Conservation (phyloP, 352 stramenopile species). For the Globisporangium barbulae region DNA sequence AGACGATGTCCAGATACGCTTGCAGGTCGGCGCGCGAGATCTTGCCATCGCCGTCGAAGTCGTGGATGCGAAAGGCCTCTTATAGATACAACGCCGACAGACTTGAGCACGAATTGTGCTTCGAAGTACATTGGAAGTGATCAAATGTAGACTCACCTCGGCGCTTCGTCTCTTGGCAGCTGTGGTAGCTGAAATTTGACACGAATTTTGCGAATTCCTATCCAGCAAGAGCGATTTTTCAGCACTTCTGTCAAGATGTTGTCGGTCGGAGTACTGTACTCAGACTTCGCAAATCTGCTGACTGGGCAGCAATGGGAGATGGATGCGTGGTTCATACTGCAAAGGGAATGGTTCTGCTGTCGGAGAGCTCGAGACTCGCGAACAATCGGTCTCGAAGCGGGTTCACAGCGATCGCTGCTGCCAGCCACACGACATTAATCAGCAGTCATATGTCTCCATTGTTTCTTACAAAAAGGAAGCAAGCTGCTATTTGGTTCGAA, state of each 20-base stretch:
- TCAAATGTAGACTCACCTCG: conserved; percentile 25
- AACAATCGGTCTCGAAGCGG: conserved; percentile 46
- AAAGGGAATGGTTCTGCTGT: conserved; percentile 32
- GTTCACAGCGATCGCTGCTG: conserved; percentile 33
- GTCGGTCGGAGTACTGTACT: not conserved
- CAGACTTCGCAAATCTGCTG: not conserved
- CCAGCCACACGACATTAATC: not conserved
- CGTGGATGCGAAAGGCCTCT: conserved; percentile 70
- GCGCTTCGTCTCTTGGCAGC: conserved; percentile 42
- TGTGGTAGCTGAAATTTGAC: conserved; percentile 58
- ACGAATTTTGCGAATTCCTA: conserved; percentile 61
- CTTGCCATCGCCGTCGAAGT: conserved; percentile 69
- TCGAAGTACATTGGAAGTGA: not conserved
- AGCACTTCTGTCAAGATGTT: not conserved
- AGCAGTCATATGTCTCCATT: not conserved
- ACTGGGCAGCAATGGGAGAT: not conserved
- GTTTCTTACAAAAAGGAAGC: not conserved
- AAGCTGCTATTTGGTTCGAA: not conserved
- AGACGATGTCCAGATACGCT: conserved; percentile 42
- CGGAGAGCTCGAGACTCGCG: conserved; percentile 37
- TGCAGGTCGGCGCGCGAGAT: conserved; percentile 56
- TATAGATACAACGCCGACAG: not conserved
- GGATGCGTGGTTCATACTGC: conserved; percentile 16
- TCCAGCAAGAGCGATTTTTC: not conserved
- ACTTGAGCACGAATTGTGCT: not conserved